Evolutionary conservation across 352 stramenopile species (phyloP), one percentile per base, ranked within the genome.

Genomic region (Detonula confervacea): DNA sequence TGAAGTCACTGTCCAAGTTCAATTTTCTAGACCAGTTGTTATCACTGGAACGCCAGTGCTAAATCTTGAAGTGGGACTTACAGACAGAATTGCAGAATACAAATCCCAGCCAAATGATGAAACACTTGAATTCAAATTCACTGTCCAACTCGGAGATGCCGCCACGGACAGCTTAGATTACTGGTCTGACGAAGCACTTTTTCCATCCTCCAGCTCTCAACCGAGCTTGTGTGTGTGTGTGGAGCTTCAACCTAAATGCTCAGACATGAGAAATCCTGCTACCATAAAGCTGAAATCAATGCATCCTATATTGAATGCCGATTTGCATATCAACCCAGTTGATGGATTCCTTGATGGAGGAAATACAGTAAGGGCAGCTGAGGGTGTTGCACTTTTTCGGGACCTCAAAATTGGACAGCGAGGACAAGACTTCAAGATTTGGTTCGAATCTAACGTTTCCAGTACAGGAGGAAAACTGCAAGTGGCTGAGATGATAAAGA

Each of bases 361-460:
- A n/a, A 74, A 67, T 55, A 37, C 29, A 52, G 44, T 67, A n/a
- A 1, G 51, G 9, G 60, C 80, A 46, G 77, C 52, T 18, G 76
- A 88, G 49, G 83, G 83, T 9, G 77, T 84, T 55, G 83, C 69
- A 11, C 37, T 61, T 0, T 90, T 85, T 67, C 46, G 65, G 7
- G 80, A 87, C 35, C 66, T 90, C 20, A 88, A 87, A 70, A 87
- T 90, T 69, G 71, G 78, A 37, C 60, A 86, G 61, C 70, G 80
- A 2, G 83, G 83, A 18, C 74, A 78, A 29, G 69, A 90, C 37
- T 88, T 82, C 68, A 83, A 87, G 61, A 76, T 90, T 56, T 84
- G 69, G 71, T 90, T 82, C 44, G 44, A 68, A 63, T 79, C 65
- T 18, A 64, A 69, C 16, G 16, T 73, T 30, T 39, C 59, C 9